These are phyloP conservation scores for Chrysophaeum taylorii DNA, from an alignment of 352 stramenopile species.

Conservation along the genomic window DNA sequence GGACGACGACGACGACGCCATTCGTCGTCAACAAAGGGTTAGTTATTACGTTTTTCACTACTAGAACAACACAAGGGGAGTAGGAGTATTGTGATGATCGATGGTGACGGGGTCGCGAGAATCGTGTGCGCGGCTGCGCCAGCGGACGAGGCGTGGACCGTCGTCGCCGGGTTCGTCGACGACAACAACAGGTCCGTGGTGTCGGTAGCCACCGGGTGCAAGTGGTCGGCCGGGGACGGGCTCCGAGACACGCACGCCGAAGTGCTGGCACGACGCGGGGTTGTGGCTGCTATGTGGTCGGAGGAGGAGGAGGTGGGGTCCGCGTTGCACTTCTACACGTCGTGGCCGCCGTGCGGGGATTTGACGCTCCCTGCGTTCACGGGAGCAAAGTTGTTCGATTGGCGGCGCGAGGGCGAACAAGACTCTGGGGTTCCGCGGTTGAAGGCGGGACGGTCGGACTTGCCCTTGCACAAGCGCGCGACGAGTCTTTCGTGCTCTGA, in stretches of 20 bases:
- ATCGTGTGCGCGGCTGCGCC: too few relatives aligned
- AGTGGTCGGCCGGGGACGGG: constrained; percentile 42
- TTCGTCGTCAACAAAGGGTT: too few relatives aligned
- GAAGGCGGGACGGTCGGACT: constrained; percentile 79
- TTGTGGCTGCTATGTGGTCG: constrained; percentile 72
- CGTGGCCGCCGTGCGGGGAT: constrained; percentile 79
- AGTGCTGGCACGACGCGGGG: constrained; percentile 64
- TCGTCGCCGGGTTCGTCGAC: constrained; percentile 25
- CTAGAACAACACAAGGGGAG: too few relatives aligned
- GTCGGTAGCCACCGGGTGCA: constrained; percentile 52
- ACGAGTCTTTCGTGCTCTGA: constrained; percentile 82
- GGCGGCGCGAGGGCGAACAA: constrained; percentile 39
- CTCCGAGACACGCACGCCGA: constrained; percentile 85
- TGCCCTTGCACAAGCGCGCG: constrained; percentile 64
- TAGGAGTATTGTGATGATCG: too few relatives aligned
- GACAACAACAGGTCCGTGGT: too few relatives aligned
- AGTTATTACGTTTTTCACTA: too few relatives aligned
- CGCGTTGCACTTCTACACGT: constrained; percentile 72
- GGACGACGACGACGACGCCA: too few relatives aligned
- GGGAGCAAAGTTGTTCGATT: constrained; percentile 42
- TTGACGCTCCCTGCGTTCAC: constrained; percentile 43
- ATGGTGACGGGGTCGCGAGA: too few relatives aligned
- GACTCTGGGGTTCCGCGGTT: constrained; percentile 57
- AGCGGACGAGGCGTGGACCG: constrained; percentile 1
- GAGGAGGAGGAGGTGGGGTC: constrained; percentile 52